Evolutionary conservation across 768 basidiomycete genomes (phyloP).

Genomic region (Leccinum pellstonianum): DNA sequence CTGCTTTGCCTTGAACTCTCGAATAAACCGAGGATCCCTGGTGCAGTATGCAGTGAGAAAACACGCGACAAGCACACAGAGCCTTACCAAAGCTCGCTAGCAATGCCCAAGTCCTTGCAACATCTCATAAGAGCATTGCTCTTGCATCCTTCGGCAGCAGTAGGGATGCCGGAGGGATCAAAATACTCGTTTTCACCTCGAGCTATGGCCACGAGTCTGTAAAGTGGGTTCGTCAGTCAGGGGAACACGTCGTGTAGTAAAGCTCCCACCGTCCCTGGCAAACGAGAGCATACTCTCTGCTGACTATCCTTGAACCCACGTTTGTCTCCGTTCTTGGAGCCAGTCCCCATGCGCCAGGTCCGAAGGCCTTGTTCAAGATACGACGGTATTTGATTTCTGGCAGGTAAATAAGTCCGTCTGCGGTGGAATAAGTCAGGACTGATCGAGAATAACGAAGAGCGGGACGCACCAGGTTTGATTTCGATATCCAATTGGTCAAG

Average conservation of each 20-base stretch:
- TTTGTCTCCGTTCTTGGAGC: constrained; percentile 92
- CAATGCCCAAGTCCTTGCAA: constrained; percentile 94
- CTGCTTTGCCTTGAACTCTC: constrained; percentile 83
- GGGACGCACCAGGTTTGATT: constrained; percentile 80
- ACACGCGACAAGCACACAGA: background rate
- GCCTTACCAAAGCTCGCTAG: constrained; percentile 89
- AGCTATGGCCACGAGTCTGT: constrained; percentile 83
- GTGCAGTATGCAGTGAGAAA: background rate
- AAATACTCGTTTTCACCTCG: constrained; percentile 98
- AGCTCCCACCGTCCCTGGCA: constrained; percentile 78
- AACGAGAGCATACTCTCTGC: constrained; percentile 91
- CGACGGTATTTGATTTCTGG: constrained; percentile 97
- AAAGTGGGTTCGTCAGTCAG: background rate
- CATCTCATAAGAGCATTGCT: constrained; percentile 97
- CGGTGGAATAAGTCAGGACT: background rate
- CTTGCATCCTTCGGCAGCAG: constrained; percentile 93
- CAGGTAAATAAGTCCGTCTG: constrained; percentile 91
- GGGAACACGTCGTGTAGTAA: background rate
- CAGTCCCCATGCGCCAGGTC: constrained; percentile 96
- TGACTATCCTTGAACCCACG: constrained; percentile 83
- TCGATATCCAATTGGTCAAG: constrained; percentile 80
- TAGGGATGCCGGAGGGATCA: constrained; percentile 84
- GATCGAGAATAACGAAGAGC: background rate
- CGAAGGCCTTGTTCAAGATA: constrained; percentile 89
- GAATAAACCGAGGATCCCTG: constrained; percentile 96